Percentiles rank a stretch among this genome's conserved stretches.
Evolutionary conservation across 2,329 filamentous ascomycete genomes (phyloP).

Genomic region (Coniella vitis): DNA sequence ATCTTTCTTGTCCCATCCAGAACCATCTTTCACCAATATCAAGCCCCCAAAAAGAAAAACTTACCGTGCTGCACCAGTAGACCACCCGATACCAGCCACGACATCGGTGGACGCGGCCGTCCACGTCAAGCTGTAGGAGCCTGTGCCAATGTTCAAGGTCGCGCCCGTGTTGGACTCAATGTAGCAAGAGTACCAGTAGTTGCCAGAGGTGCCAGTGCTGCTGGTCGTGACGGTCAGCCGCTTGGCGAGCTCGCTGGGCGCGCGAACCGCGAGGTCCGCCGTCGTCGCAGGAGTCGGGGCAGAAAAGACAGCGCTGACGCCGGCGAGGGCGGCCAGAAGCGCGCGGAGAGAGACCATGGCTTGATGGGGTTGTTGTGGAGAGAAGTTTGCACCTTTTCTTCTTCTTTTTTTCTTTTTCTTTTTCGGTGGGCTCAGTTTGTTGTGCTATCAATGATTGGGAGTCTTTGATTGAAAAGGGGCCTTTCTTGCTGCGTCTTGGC

Average conservation of each 20-base stretch:
- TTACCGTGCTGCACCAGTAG: conserved; percentile 9
- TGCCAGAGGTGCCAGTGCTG: not conserved
- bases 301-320: not conserved
- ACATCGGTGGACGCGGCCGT: conserved; percentile 5
- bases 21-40: too few species aligned
- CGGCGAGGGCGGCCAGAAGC: not conserved
- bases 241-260: conserved; percentile 1
- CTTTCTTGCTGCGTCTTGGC: too few species aligned
- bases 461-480: too few species aligned
- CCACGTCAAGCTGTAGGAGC: conserved; percentile 5
- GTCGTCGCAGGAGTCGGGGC: not conserved
- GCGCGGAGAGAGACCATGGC: conserved; percentile 3
- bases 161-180: conserved; percentile 4
- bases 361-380: not conserved
- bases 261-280: not conserved
- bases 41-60: not conserved
- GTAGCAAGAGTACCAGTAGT: conserved; percentile 8
- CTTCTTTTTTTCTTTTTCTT: too few species aligned
- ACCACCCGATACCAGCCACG: conserved; percentile 9
- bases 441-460: too few species aligned
- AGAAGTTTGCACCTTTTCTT: too few species aligned
- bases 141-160: conserved; percentile 4
- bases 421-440: too few species aligned
- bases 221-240: conserved; percentile 6
- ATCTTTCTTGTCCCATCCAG: too few species aligned